Percentiles rank a stretch among this genome's conserved stretches.
Evolutionary conservation across 2,329 filamentous ascomycete species (phyloP).

Genomic region (Apiospora hydei): DNA sequence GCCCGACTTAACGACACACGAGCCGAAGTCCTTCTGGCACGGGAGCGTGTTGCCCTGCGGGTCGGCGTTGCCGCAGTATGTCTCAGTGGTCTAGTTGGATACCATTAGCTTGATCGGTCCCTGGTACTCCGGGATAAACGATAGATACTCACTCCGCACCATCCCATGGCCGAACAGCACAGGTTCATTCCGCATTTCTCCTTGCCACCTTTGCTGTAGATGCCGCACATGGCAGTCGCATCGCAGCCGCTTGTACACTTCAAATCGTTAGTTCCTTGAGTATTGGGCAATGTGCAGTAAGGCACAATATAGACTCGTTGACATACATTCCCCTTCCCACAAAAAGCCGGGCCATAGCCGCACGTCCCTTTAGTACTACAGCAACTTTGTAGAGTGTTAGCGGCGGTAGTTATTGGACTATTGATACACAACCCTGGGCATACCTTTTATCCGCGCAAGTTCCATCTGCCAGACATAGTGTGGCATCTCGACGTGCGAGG

Average conservation of each 20-base stretch:
- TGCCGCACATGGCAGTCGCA: constrained; percentile 25
- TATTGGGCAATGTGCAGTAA: too few species aligned
- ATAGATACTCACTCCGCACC: constrained; percentile 13
- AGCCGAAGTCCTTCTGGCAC: constrained; percentile 20
- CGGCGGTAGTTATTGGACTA: too few species aligned
- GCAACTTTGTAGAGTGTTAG: background rate
- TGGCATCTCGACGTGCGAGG: background rate
- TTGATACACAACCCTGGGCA: background rate
- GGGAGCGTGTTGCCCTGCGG: background rate
- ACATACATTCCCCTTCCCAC: background rate
- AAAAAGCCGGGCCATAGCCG: constrained; percentile 30
- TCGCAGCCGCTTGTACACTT: constrained; percentile 26
- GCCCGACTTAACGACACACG: background rate
- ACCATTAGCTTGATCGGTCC: background rate
- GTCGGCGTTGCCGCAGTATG: constrained; percentile 22
- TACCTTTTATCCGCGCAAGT: background rate
- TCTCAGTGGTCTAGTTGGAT: background rate
- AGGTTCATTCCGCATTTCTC: constrained; percentile 20
- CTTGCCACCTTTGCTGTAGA: constrained; percentile 22
- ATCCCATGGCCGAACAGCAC: constrained; percentile 20
- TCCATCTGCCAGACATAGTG: background rate
- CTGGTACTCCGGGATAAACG: background rate
- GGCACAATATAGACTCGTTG: too few species aligned
- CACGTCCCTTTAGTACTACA: constrained; percentile 21
- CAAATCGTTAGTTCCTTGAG: background rate